Evolutionary conservation across 352 stramenopile genomes (phyloP).

Genomic region (Phytopythium oedochilum): DNA sequence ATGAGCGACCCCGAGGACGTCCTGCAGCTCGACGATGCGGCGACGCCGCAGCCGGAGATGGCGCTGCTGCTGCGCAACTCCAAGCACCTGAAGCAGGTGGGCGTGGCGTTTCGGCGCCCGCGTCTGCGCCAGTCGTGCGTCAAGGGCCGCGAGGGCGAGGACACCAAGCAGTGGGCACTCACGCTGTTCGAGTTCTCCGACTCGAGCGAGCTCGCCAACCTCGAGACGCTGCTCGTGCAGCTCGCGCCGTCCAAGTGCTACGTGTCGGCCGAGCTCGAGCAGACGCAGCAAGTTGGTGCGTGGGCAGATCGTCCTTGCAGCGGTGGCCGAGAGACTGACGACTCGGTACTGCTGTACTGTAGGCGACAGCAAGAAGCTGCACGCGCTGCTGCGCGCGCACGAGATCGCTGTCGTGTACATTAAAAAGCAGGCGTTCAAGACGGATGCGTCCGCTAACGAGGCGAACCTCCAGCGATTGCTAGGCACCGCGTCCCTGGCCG

Average conservation of each 20-base stretch:
- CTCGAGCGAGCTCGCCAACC: slow-evolving; percentile 76
- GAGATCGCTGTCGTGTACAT: slow-evolving; percentile 50
- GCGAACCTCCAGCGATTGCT: slow-evolving; percentile 62
- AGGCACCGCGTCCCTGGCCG: slow-evolving; percentile 43
- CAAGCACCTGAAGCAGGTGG: slow-evolving; percentile 81
- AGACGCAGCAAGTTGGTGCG: slow-evolving; percentile 42
- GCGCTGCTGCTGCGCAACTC: slow-evolving; percentile 76
- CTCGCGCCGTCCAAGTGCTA: slow-evolving; percentile 73
- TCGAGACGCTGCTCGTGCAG: slow-evolving; percentile 83
- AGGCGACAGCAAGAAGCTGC: slow-evolving; percentile 81
- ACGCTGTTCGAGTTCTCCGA: slow-evolving; percentile 79
- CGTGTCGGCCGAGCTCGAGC: slow-evolving; percentile 48
- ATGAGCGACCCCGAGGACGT: slow-evolving; percentile 44
- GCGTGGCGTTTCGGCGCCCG: slow-evolving; percentile 66
- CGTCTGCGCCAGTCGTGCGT: slow-evolving; percentile 70
- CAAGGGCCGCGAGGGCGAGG: slow-evolving; percentile 59
- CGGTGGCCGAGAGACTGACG: not conserved
- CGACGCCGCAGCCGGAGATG: slow-evolving; percentile 47
- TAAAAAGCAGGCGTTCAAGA: slow-evolving; percentile 69
- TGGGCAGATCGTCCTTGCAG: not conserved
- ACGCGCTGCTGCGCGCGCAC: slow-evolving; percentile 64
- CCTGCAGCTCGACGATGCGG: slow-evolving; percentile 10
- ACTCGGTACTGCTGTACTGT: not conserved
- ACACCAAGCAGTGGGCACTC: slow-evolving; percentile 84
- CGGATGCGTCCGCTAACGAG: slow-evolving; percentile 29